A percentile compares a stretch with the other conserved stretches of the same genome.
Evolutionary conservation across 441 rosid species (phyloP).

Genomic region (Daphne laureola): DNA sequence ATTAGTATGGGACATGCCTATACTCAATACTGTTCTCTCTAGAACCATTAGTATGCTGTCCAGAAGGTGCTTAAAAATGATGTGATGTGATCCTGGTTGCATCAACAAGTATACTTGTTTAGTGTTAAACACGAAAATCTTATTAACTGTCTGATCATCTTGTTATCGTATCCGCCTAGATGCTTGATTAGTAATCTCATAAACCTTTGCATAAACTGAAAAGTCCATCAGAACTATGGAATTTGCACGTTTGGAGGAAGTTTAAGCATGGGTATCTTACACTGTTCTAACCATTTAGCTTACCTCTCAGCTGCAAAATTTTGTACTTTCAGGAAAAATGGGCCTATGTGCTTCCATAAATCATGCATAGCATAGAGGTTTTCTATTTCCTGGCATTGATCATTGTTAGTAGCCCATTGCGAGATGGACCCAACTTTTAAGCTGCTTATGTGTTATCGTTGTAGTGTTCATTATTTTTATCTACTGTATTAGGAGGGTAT

Average conservation of each 20-base stretch:
- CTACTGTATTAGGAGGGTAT: constrained; percentile 46
- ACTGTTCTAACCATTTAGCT: neutral
- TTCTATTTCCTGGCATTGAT: constrained; percentile 2
- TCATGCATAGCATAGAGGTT: neutral
- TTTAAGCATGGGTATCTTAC: no score
- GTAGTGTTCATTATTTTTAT: constrained; percentile 8
- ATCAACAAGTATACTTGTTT: no score
- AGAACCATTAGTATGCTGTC: no score
- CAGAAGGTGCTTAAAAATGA: no score
- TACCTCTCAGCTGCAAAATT: neutral
- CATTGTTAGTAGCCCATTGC: neutral
- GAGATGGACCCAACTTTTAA: constrained; percentile 11
- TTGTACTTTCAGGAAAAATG: neutral
- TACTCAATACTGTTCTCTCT: no score
- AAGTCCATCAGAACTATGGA: neutral
- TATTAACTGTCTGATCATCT: no score
- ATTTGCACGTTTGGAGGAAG: neutral
- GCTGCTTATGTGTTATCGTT: constrained; percentile 10
- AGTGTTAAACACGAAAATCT: no score
- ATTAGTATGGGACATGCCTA: no score
- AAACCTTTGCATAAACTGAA: neutral
- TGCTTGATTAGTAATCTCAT: no score
- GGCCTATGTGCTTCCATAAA: no score
- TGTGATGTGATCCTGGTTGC: no score
- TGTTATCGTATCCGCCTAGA: no score